Evolutionary conservation across 2,329 filamentous ascomycete species (phyloP).

Genomic region (Phialocephala subalpina): DNA sequence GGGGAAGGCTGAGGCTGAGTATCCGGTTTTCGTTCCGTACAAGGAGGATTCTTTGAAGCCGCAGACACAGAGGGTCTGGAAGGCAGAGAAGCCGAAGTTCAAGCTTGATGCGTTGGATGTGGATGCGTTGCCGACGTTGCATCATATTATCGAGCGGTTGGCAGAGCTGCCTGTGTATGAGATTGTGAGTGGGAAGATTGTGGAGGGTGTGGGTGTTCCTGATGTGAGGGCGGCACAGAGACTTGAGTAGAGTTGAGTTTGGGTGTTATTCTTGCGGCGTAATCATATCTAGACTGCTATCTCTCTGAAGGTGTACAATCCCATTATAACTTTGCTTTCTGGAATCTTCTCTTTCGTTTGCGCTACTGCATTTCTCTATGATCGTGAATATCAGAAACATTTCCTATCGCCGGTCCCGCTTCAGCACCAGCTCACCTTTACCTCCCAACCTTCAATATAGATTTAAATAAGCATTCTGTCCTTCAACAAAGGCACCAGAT

Average conservation of each 20-base stretch:
- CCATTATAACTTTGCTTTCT: no score
- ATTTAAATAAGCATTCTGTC: no score
- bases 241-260: conserved; percentile 40
- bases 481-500: no score
- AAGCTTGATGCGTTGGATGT: conserved; percentile 58
- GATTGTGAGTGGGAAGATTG: conserved; percentile 62
- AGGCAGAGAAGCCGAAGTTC: conserved; percentile 52
- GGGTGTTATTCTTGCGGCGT: background rate
- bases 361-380: no score
- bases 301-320: no score
- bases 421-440: no score
- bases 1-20: conserved; percentile 61
- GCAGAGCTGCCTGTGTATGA: conserved; percentile 64
- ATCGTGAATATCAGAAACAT: no score
- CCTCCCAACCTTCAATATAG: no score
- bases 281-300: no score
- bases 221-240: conserved; percentile 50
- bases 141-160: conserved; percentile 61
- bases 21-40: conserved; percentile 47
- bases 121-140: conserved; percentile 65
- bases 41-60: conserved; percentile 39
- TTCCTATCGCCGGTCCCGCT: no score
- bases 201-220: conserved; percentile 60
- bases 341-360: no score
- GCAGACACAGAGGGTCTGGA: conserved; percentile 44